A percentile compares a stretch with the other conserved stretches of the same genome.
phyloP scores from a whole-genome alignment of 495 filamentous ascomycete species.

The Bombardia bombarda region DNA sequence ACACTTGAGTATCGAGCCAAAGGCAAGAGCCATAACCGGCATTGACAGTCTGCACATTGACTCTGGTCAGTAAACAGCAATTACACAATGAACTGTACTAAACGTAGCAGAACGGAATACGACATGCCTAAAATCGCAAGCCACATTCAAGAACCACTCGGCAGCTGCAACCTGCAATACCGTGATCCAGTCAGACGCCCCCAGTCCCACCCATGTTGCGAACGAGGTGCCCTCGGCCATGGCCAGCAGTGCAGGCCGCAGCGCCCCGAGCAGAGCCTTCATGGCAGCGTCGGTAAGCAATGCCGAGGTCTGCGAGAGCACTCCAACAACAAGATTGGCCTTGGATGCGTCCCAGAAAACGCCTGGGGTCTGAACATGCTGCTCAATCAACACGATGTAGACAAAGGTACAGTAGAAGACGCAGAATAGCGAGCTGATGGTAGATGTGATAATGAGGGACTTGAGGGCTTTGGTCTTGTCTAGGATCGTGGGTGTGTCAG shows the following conservation, averaged over 20 bases:
- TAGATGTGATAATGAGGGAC: background rate
- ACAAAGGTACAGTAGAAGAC: constrained; percentile 2
- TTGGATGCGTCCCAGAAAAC: constrained; percentile 7
- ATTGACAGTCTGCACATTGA: background rate
- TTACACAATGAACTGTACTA: too few species aligned
- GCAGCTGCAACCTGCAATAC: constrained; percentile 6
- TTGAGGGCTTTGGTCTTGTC: background rate
- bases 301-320: constrained; percentile 6
- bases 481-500: background rate
- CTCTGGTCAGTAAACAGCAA: too few species aligned
- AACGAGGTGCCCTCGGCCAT: background rate
- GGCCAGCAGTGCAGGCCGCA: background rate
- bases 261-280: constrained; percentile 1
- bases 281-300: constrained; percentile 3
- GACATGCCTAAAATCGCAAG: constrained; percentile 6
- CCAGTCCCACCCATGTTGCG: constrained; percentile 2
- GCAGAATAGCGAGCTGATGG: background rate
- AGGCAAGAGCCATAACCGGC: constrained; percentile 1
- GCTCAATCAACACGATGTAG: constrained; percentile 6
- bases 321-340: constrained; percentile 8
- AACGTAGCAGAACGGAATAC: too few species aligned
- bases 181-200: constrained; percentile 1
- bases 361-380: constrained; percentile 1
- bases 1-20: constrained; percentile 10
- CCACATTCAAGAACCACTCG: constrained; percentile 1